Base-by-base conservation (phyloP, 2,329 filamentous ascomycete genomes). In the Cladosporium sp. region DNA sequence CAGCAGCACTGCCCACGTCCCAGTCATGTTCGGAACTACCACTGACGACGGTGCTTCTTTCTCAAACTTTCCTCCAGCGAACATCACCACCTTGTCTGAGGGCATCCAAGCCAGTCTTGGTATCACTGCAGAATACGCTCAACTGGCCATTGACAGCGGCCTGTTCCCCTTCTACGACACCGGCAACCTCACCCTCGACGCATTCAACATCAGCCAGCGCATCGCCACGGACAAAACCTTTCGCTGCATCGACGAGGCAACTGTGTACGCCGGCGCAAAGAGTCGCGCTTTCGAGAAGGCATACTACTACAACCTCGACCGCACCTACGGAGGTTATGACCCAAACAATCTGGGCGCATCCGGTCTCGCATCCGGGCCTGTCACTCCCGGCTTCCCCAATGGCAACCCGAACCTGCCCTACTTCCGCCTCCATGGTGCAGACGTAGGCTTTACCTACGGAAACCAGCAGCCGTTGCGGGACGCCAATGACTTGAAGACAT, bases 291-390 rank as follows among this genome's bases (percentile, higher is more conserved):
- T 82, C 60, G 63, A 71, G 28, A 66, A 70, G 4, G 69, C 80
- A 0, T 83, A 78, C 63, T 82, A 76, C 62, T 84, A 84, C 66
- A 77, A 83, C 62, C 78, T 83, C 59, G 77, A 82, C 55, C 74
- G 81, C 42, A 77, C 76, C 0, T 80, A 78, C 58, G 72, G 74
- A 52, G 76, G 74, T 1, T 74, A 74, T 45, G 76, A 77, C 34
- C 81, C 78, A 32, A 81, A 82, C 44, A 68, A 72, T 16, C 71
- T 78, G 2, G 76, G 78, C 41, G 70, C 76, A 0, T 72, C 74
- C 38, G 65, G 61, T 53, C 49, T 65, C 6, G 56, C 57, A 2
- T 46, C 43, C n/a, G 63, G 63, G 9, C 64, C 73, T 58, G 55
- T 72, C 62, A 58, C 65, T 44, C 57, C 75, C 51, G 55, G 57